phyloP scores from a whole-genome alignment of 1,284 basidiomycete species.

The Ustilago hordei region DNA sequence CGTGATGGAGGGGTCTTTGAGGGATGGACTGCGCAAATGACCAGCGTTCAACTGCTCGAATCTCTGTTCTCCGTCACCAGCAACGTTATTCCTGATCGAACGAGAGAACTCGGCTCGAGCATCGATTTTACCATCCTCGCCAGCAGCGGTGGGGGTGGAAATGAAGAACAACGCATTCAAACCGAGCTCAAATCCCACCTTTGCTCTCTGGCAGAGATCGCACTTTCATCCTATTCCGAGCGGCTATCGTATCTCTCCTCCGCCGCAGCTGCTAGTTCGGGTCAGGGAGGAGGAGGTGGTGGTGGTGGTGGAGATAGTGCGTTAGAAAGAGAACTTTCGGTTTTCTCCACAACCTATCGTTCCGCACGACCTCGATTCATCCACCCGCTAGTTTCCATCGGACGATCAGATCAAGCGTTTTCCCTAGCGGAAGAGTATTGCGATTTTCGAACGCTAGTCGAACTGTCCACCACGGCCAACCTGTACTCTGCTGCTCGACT shows the following conservation, averaged over 20 bases:
- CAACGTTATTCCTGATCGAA: constrained; percentile 71
- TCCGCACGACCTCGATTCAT: constrained; percentile 79
- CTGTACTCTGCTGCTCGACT: constrained; percentile 63
- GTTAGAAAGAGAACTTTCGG: constrained; percentile 73
- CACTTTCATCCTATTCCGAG: constrained; percentile 70
- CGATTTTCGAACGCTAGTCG: constrained; percentile 84
- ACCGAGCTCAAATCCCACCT: constrained; percentile 75
- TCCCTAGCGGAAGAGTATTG: constrained; percentile 84
- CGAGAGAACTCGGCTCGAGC: constrained; percentile 71
- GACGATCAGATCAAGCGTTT: constrained; percentile 79
- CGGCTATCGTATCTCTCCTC: constrained; percentile 67
- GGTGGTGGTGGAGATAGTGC: constrained; percentile 10
- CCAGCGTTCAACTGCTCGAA: constrained; percentile 78
- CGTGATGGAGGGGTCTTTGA: constrained; percentile 74
- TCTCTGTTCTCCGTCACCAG: constrained; percentile 80
- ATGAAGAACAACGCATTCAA: constrained; percentile 60
- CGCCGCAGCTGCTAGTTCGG: constrained; percentile 7
- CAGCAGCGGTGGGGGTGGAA: constrained; percentile 31
- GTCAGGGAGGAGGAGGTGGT: not conserved
- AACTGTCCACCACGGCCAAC: constrained; percentile 78
- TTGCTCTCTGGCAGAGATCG: constrained; percentile 74
- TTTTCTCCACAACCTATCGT: constrained; percentile 77
- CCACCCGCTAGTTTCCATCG: constrained; percentile 79
- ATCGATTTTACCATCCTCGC: constrained; percentile 69
- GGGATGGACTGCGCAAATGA: constrained; percentile 84